Evolutionary conservation across 768 basidiomycete genomes (phyloP).

Genomic region (Xerocomellus amylosporus): DNA sequence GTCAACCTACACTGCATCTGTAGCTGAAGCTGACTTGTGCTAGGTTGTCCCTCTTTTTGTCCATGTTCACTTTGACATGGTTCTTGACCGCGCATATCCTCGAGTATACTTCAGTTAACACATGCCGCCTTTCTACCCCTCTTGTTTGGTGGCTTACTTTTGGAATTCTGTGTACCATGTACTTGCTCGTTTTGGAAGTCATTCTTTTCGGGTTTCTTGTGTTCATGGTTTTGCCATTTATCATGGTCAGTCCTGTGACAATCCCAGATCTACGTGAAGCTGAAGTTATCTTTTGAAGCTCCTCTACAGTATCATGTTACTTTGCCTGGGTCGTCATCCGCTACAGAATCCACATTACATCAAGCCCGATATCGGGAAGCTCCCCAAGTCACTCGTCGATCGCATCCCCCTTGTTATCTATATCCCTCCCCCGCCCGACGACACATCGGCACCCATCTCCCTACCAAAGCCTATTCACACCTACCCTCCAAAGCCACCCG

Average conservation of each 20-base stretch:
- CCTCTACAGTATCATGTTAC: constrained; percentile 73
- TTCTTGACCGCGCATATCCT: constrained; percentile 80
- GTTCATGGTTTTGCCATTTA: constrained; percentile 73
- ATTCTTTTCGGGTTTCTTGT: constrained; percentile 72
- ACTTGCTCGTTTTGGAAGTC: constrained; percentile 71
- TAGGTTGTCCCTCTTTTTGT: constrained; percentile 59
- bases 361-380: constrained; percentile 74
- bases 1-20: not conserved
- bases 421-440: constrained; percentile 74
- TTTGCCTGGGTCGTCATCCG: constrained; percentile 79
- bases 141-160: constrained; percentile 88
- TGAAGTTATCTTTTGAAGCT: constrained; percentile 42
- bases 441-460: constrained; percentile 35
- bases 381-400: constrained; percentile 69
- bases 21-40: constrained; percentile 15
- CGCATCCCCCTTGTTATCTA: constrained; percentile 82
- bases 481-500: constrained; percentile 58
- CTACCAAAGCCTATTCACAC: constrained; percentile 49
- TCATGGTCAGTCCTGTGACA: constrained; percentile 57
- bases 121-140: constrained; percentile 71
- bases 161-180: constrained; percentile 75
- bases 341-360: constrained; percentile 70
- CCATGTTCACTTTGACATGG: constrained; percentile 75
- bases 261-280: not conserved
- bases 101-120: constrained; percentile 70